A percentile compares a stretch with the other conserved stretches of the same genome.
Conservation (phyloP, 2,329 filamentous ascomycete species). For the Lachnellula willkommii region DNA sequence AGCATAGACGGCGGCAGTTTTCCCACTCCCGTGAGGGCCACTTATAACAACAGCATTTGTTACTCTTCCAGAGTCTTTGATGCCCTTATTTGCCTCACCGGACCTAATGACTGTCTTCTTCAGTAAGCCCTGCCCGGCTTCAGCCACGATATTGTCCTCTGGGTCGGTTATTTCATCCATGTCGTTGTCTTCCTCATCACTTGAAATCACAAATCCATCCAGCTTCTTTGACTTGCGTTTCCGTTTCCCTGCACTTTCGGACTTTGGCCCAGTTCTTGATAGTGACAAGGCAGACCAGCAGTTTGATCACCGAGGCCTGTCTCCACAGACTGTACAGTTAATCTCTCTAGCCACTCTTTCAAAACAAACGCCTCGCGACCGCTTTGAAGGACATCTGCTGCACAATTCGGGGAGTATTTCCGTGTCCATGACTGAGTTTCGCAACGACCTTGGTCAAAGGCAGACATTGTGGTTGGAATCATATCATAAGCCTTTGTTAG, state of each 20-base stretch:
- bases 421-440: constrained; percentile 71
- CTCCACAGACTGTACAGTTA: constrained; percentile 73
- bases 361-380: constrained; percentile 66
- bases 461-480: constrained; percentile 59
- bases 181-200: constrained; percentile 66
- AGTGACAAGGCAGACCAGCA: constrained; percentile 17
- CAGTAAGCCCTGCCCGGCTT: constrained; percentile 33
- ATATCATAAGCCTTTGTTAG: constrained; percentile 54
- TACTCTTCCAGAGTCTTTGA: constrained; percentile 45
- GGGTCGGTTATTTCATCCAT: constrained; percentile 63
- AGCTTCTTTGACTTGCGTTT: constrained; percentile 62
- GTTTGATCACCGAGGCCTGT: constrained; percentile 41
- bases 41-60: constrained; percentile 82
- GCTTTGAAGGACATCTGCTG: constrained; percentile 69
- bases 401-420: constrained; percentile 72
- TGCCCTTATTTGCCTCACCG: constrained; percentile 34
- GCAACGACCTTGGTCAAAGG: constrained; percentile 74
- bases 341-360: constrained; percentile 71
- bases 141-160: constrained; percentile 42
- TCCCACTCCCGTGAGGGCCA: constrained; percentile 84
- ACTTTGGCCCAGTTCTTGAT: constrained; percentile 26
- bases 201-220: constrained; percentile 74
- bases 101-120: constrained; percentile 53
- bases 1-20: constrained; percentile 87
- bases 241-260: constrained; percentile 49